Evolutionary conservation across 2,329 filamentous ascomycete genomes (phyloP), one percentile per base, ranked within the genome.

Genomic region (Paecilomyces dactylethromorphus): DNA sequence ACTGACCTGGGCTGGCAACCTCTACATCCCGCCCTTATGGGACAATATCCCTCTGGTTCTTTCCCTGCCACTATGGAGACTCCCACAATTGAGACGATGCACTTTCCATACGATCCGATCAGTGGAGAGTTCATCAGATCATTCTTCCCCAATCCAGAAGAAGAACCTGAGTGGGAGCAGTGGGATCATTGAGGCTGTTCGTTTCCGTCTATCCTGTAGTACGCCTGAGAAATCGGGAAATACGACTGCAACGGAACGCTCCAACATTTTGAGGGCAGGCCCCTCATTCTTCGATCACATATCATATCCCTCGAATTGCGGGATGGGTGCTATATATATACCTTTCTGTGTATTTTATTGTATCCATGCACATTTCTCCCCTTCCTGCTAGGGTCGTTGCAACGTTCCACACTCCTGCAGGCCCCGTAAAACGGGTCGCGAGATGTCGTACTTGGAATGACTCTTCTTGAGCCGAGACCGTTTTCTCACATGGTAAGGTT

Each of bases 31-130:
- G 6, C 39, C 18, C 39, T 45, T 10, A 45, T 45, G 39, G 39
- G 50, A 8, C 50, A 52, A 12, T 22, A 29, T 10, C 8, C 21
- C 58, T 10, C 56, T 39, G 33, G 53, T 56, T 13, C 56, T 56
- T 3, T 56, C 58, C 49, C 51, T 53, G n/a, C 51, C 49, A 15
- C 39, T 49, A 26, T 53, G 54, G 35, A 24, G 29, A 53, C 54
- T 57, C 8, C 64, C 65, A 13, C 55, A 61, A 24, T 57, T 62
- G 56, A 35, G n/a, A 70, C 73, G 50, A 58, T 65, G 1, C 74
- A 70, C 54, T 75, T 75, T 60, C 73, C 73, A 10, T 75, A 75
- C 58, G 73, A 75, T 55, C 72, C 73, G 5, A 74, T 75, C 57
- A 70, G 65, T 31, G 71, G 71, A 15, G 71, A 74, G 55, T 75